Evolutionary conservation across 108 stramenopile species (phyloP).

Genomic region (Nitzschia sp.): DNA sequence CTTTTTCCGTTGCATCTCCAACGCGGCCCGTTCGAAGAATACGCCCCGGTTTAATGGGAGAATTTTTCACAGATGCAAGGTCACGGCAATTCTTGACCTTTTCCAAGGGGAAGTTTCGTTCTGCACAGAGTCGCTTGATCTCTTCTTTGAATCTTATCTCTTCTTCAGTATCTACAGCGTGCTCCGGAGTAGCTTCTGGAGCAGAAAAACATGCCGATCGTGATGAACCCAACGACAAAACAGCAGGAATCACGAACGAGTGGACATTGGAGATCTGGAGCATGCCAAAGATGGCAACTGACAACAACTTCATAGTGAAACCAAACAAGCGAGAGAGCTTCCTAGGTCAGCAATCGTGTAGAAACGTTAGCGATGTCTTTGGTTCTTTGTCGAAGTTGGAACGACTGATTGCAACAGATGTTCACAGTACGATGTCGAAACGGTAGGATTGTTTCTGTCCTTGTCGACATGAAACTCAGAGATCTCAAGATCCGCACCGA

Average conservation of each 20-base stretch:
- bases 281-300: too few species aligned
- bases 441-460: not conserved
- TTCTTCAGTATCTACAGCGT: slow-evolving; percentile 17
- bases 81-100: slow-evolving; percentile 91
- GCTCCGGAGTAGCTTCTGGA: not conserved
- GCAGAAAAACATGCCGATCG: too few species aligned
- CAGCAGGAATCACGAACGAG: too few species aligned
- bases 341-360: too few species aligned
- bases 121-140: slow-evolving; percentile 54
- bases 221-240: too few species aligned
- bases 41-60: slow-evolving; percentile 67
- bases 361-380: too few species aligned
- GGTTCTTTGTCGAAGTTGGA: too few species aligned
- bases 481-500: not conserved
- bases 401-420: too few species aligned
- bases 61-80: slow-evolving; percentile 60
- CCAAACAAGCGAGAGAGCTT: too few species aligned
- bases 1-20: slow-evolving; percentile 78
- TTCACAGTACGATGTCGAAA: too few species aligned
- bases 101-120: slow-evolving; percentile 75
- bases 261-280: too few species aligned
- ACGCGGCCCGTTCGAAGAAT: slow-evolving; percentile 83
- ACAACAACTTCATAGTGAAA: too few species aligned
- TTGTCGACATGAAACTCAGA: not conserved
- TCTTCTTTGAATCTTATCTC: slow-evolving; percentile 24